Base-by-base conservation (phyloP, 2,329 filamentous ascomycete species). In the Stachybotrys elegans region DNA sequence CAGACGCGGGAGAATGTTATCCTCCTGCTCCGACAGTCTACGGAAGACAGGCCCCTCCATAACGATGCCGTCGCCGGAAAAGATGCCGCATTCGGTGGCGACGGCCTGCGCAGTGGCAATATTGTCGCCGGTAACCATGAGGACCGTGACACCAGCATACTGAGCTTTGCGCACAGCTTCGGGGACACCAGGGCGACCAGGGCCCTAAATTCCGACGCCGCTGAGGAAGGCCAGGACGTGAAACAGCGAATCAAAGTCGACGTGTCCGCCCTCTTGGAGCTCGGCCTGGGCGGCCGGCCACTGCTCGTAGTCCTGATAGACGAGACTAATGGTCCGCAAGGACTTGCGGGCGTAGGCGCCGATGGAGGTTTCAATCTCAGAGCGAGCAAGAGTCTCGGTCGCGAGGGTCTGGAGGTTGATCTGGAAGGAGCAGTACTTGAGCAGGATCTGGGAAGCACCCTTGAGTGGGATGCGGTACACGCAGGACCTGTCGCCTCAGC, bases 301-400 rank as follows among this genome's bases (percentile, higher is more conserved):
- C 43, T 67, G 70, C 41, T 81, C 73, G 48, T 85, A 88, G 52
- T 91, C 86, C 40, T 79, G 78, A 62, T 87, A 89, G 12, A 86
- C 73, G 49, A 89, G 72, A 21, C 77, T 84, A 47, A 90, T 89
- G 2, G 85, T 89, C 44, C 86, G 81, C 16, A 90, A 75, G 13
- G 85, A 88, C 36, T 79, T 71, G 9, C 72, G 72, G 14, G 81
- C 81, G 50, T 84, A 84, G 4, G 71, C 69, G 42, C 76, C 73
- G 51, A 84, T 84, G 44, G 78, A 63, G 25, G 67, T 57, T 42
- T 79, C 70, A 23, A 74, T 71, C 50, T 81, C 77, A 16, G 68
- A 68, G 3, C 41, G 37, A 48, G 39, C 35, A 82, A 78, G 50
- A 81, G 79, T 19, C 65, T 40, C 38, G 21, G 11, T 29, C 3